Percentiles rank a stretch among this genome's conserved stretches.
These are phyloP conservation scores for Botryotinia narcissicola DNA, from an alignment of 2,329 filamentous ascomycete species.

Conservation along the genomic window DNA sequence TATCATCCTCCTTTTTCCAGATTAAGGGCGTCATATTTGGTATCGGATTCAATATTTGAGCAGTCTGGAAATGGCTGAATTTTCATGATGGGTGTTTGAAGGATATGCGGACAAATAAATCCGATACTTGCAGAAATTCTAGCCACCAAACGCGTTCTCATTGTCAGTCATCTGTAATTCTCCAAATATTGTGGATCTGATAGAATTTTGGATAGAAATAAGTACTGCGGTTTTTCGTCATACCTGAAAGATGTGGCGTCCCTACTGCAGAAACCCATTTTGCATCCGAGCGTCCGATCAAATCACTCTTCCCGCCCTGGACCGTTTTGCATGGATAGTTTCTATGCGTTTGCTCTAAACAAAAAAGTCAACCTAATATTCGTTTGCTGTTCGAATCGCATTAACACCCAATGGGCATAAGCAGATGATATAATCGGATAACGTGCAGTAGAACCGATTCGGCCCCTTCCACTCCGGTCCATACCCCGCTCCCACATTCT, in stretches of 20 bases:
- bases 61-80: background rate
- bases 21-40: background rate
- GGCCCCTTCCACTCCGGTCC: background rate
- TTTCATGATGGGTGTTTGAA: background rate
- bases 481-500: background rate
- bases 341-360: background rate
- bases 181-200: background rate
- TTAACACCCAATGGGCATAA: background rate
- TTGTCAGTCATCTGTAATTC: background rate
- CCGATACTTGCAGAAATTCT: background rate
- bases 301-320: background rate
- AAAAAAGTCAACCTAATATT: background rate
- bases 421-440: background rate
- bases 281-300: background rate
- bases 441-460: background rate
- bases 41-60: background rate
- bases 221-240: background rate
- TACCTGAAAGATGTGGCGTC: background rate
- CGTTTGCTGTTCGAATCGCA: background rate
- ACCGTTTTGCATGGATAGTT: background rate
- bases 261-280: conserved; percentile 2
- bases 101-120: background rate
- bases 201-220: background rate
- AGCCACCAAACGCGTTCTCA: background rate
- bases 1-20: background rate